phyloP scores from a whole-genome alignment of 2,329 filamentous ascomycete species.

The Hymenoscyphus occultus region DNA sequence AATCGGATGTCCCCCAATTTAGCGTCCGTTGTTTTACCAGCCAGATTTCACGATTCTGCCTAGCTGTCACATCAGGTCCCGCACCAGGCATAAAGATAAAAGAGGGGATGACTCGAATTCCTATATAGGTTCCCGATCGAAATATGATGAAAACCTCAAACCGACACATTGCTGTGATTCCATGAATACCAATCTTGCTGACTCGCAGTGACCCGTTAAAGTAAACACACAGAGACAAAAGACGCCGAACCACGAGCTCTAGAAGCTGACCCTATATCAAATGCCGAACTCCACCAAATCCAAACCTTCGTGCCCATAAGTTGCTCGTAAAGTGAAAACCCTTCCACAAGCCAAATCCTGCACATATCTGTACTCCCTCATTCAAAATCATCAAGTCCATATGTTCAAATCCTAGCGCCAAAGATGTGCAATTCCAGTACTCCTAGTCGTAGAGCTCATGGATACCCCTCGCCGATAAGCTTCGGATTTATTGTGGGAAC shows the following conservation, averaged over 20 bases:
- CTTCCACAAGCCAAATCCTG: conserved; percentile 14
- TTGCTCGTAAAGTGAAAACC: neutral
- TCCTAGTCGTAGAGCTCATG: conserved; percentile 18
- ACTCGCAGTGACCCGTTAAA: conserved; percentile 18
- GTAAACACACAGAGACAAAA: conserved; percentile 17
- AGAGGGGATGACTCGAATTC: conserved; percentile 15
- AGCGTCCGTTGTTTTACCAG: neutral
- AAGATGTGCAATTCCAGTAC: conserved; percentile 25
- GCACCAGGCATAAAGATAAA: conserved; percentile 14
- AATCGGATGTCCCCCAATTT: neutral
- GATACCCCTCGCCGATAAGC: conserved; percentile 23
- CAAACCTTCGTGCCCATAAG: conserved; percentile 18
- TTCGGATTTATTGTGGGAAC: conserved; percentile 54
- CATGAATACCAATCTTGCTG: conserved; percentile 19
- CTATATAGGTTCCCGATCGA: neutral
- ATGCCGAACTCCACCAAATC: conserved; percentile 28
- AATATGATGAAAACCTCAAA: neutral
- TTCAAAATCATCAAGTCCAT: conserved; percentile 31
- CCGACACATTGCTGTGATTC: neutral
- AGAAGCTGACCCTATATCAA: conserved; percentile 18
- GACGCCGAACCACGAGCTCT: conserved; percentile 21
- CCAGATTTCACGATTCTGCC: neutral
- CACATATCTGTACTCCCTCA: conserved; percentile 28
- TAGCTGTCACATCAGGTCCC: conserved; percentile 3
- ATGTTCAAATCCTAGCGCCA: conserved; percentile 32